Percentiles rank a stretch among this genome's conserved stretches.
phyloP scores from a whole-genome alignment of 2,329 filamentous ascomycete species.

The Colletotrichum musae region DNA sequence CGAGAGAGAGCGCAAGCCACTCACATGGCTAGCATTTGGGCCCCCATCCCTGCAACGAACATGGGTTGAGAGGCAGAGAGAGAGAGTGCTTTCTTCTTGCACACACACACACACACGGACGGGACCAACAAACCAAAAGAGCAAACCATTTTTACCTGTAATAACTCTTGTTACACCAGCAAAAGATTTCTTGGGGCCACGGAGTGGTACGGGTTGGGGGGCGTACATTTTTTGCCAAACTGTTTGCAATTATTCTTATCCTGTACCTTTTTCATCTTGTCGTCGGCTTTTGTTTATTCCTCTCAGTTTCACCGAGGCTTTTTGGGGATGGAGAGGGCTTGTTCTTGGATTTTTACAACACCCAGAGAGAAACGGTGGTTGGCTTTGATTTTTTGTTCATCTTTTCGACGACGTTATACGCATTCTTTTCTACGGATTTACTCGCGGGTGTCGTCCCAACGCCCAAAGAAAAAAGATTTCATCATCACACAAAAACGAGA shows the following conservation, averaged over 20 bases:
- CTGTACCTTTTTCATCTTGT: neutral
- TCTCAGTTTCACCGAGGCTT: no score
- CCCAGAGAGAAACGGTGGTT: constrained; percentile 10
- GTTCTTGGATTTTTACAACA: no score
- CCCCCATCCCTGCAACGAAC: constrained; percentile 20
- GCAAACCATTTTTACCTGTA: constrained; percentile 31
- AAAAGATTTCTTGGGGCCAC: neutral
- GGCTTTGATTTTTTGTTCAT: neutral
- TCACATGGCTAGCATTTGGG: constrained; percentile 1
- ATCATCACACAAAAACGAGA: constrained; percentile 23
- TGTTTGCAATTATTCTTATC: constrained; percentile 17
- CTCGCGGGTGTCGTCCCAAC: neutral
- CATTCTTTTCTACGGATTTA: constrained; percentile 28
- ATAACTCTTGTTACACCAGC: constrained; percentile 36
- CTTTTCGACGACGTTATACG: constrained; percentile 16
- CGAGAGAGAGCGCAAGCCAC: neutral
- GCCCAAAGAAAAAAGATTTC: neutral
- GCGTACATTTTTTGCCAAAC: constrained; percentile 26
- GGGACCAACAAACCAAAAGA: constrained; percentile 12
- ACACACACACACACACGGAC: neutral
- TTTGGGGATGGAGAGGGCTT: no score
- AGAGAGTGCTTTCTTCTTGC: neutral
- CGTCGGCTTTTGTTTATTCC: constrained; percentile 13
- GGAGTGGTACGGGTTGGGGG: neutral
- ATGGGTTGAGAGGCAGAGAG: neutral